phyloP scores from a whole-genome alignment of 2,329 filamentous ascomycete species.

The Coniochaeta ligniaria region DNA sequence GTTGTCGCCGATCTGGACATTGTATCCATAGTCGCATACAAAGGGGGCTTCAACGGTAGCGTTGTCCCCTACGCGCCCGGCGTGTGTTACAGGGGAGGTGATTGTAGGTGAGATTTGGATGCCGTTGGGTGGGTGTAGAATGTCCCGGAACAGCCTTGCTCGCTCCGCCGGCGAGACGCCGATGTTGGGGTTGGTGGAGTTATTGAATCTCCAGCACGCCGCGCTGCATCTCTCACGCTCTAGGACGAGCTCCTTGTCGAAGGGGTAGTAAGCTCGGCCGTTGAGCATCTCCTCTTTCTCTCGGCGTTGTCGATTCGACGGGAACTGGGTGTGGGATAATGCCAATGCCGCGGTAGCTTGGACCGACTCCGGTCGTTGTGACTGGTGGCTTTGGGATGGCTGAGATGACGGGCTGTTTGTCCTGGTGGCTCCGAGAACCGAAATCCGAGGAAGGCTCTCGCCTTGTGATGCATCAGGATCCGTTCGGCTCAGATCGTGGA shows the following conservation, averaged over 20 bases:
- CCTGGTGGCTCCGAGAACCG: constrained; percentile 42
- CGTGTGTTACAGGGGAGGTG: constrained; percentile 42
- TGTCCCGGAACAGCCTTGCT: constrained; percentile 62
- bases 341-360: constrained; percentile 54
- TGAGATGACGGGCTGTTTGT: constrained; percentile 38
- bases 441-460: constrained; percentile 48
- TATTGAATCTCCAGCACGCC: constrained; percentile 82
- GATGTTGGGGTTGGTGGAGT: constrained; percentile 66
- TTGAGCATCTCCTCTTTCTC: constrained; percentile 89
- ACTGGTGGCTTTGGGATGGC: constrained; percentile 6
- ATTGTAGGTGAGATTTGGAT: constrained; percentile 49
- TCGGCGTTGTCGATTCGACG: constrained; percentile 35
- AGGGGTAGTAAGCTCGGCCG: constrained; percentile 73
- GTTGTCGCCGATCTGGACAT: constrained; percentile 79
- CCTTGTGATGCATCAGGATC: constrained; percentile 49
- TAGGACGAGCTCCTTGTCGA: constrained; percentile 67
- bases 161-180: constrained; percentile 65
- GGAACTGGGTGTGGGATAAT: constrained; percentile 46
- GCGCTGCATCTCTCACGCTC: constrained; percentile 81
- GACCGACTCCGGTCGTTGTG: constrained; percentile 29
- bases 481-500: constrained; percentile 51
- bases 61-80: constrained; percentile 63
- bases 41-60: constrained; percentile 83
- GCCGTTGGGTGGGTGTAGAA: constrained; percentile 56
- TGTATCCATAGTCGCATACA: constrained; percentile 86